phyloP scores from a whole-genome alignment of 2,329 filamentous ascomycete species.

The Trichoderma citrinoviride region DNA sequence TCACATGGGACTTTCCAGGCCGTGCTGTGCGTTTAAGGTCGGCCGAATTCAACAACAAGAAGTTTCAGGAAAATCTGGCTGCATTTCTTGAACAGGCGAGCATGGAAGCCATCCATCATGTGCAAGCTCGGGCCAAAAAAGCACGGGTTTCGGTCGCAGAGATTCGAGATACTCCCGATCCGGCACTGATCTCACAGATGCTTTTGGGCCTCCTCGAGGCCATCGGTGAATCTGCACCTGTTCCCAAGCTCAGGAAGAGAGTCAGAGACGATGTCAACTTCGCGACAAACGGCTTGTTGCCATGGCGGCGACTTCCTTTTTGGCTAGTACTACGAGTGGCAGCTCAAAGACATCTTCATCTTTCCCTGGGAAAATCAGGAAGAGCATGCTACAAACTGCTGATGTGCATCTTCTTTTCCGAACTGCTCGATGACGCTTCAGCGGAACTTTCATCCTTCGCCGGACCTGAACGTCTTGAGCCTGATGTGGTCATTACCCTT shows the following conservation, averaged over 20 bases:
- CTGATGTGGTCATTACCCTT: constrained; percentile 1
- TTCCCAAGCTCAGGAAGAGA: constrained; percentile 50
- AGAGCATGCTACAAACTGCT: constrained; percentile 17
- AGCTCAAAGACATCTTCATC: constrained; percentile 10
- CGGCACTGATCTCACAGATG: constrained; percentile 13
- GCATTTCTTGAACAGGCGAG: constrained; percentile 56
- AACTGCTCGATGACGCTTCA: constrained; percentile 34
- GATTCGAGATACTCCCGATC: constrained; percentile 30
- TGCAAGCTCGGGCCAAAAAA: constrained; percentile 53
- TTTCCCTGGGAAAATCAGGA: constrained; percentile 34
- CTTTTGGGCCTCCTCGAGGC: constrained; percentile 15
- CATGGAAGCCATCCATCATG: constrained; percentile 50
- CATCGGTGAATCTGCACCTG: constrained; percentile 29
- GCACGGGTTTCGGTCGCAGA: constrained; percentile 53
- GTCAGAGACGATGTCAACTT: constrained; percentile 51
- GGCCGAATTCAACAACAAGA: constrained; percentile 25
- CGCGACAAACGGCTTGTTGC: not conserved
- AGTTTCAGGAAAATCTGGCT: constrained; percentile 49
- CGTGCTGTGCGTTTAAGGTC: constrained; percentile 47
- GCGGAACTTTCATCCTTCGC: constrained; percentile 22
- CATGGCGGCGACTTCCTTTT: constrained; percentile 19
- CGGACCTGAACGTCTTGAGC: not conserved
- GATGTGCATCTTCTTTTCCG: constrained; percentile 13
- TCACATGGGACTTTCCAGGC: constrained; percentile 62
- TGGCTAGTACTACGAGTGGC: constrained; percentile 20